A percentile compares a stretch with the other conserved stretches of the same genome.
phyloP scores from a whole-genome alignment of 495 filamentous ascomycete genomes.

The Xylaria sp. region DNA sequence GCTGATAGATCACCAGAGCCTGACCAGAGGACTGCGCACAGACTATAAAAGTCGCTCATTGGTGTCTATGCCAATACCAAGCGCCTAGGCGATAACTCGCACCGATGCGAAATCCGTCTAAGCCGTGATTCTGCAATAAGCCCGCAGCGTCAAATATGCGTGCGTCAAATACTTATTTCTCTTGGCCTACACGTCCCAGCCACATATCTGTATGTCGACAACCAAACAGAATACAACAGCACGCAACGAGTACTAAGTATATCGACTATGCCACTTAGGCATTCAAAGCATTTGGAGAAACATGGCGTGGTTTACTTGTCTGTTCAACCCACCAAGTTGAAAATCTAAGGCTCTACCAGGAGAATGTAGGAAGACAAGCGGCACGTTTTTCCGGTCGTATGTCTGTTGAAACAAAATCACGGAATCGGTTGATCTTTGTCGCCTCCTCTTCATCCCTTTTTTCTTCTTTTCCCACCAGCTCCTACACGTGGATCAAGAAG shows the following conservation, averaged over 20 bases:
- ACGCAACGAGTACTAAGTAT: background rate
- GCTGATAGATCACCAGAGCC: background rate
- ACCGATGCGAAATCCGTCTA: constrained; percentile 2
- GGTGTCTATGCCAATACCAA: constrained; percentile 25
- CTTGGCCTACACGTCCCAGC: constrained; percentile 1
- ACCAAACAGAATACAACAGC: background rate
- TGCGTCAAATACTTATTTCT: background rate
- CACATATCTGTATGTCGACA: background rate
- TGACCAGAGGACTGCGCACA: background rate
- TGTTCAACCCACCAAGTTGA: constrained; percentile 6
- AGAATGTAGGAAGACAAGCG: background rate
- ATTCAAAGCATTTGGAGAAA: constrained; percentile 1
- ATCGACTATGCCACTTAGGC: background rate
- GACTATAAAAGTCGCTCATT: constrained; percentile 9
- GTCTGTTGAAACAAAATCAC: background rate
- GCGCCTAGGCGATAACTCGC: constrained; percentile 17
- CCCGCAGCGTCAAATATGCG: background rate
- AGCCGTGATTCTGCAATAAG: constrained; percentile 2
- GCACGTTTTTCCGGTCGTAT: background rate
- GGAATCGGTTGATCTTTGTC: background rate
- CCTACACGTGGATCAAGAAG: background rate
- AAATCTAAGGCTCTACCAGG: constrained; percentile 6
- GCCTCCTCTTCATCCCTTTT: background rate
- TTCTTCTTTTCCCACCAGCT: background rate
- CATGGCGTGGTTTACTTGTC: background rate